phyloP scores from a whole-genome alignment of 2,329 filamentous ascomycete species.

The Diplodia mutila region DNA sequence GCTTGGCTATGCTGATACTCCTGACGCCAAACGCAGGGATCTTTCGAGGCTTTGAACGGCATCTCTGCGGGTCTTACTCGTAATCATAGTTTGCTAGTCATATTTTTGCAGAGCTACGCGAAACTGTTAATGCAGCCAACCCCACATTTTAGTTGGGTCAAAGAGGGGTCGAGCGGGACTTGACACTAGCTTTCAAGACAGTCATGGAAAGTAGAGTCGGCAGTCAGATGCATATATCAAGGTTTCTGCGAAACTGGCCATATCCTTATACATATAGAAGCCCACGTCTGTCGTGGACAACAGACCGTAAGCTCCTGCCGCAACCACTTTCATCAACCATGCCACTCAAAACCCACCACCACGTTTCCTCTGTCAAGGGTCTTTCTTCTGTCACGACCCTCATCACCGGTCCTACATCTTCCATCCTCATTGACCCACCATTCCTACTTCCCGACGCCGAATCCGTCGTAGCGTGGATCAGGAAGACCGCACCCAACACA shows the following conservation, averaged over 20 bases:
- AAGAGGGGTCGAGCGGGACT: conserved; percentile 1
- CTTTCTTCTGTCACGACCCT: conserved; percentile 37
- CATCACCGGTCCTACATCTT: conserved; percentile 30
- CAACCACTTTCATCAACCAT: background rate
- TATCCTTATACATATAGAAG: background rate
- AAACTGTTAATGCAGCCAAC: background rate
- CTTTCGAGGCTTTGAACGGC: too few relatives aligned
- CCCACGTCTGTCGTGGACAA: background rate
- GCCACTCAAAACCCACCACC: conserved; percentile 9
- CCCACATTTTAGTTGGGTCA: background rate
- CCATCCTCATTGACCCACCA: conserved; percentile 38
- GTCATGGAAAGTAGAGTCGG: background rate
- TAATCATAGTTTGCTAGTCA: background rate
- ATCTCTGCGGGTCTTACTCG: background rate
- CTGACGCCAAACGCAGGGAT: background rate
- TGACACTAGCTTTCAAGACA: background rate
- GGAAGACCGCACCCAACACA: conserved; percentile 31
- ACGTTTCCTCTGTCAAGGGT: conserved; percentile 32
- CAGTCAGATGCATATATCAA: background rate
- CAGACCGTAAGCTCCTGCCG: too few relatives aligned
- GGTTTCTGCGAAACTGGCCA: background rate
- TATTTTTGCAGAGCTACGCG: background rate
- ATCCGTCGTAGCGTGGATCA: conserved; percentile 36
- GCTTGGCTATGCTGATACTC: background rate
- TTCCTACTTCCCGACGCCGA: conserved; percentile 39